A percentile compares a stretch with the other conserved stretches of the same genome.
phyloP scores from a whole-genome alignment of 495 filamentous ascomycete genomes.

The Penicillium steckii region DNA sequence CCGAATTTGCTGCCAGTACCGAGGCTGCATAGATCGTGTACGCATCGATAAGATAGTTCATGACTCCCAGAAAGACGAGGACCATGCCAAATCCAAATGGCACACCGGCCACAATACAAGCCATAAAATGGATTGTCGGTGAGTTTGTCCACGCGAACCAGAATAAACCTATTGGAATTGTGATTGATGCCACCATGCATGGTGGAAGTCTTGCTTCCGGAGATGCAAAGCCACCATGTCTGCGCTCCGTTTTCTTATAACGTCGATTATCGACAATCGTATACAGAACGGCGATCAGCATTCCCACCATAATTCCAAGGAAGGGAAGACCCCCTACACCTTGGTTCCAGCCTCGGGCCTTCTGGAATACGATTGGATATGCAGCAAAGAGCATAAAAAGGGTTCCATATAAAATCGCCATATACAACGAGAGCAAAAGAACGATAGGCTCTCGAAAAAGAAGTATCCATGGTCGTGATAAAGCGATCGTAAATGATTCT shows the following conservation, averaged over 20 bases:
- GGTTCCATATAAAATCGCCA: neutral
- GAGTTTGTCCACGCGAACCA: neutral
- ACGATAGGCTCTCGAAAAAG: conserved; percentile 48
- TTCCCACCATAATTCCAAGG: neutral
- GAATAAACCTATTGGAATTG: neutral
- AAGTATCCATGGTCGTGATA: conserved; percentile 25
- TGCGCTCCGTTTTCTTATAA: neutral
- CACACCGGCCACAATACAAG: neutral
- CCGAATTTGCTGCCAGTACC: neutral
- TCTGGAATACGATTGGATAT: neutral
- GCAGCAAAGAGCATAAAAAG: neutral
- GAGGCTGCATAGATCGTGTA: neutral
- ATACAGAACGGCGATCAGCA: neutral
- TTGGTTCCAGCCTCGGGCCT: neutral
- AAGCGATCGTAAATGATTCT: conserved; percentile 41
- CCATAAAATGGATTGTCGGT: neutral
- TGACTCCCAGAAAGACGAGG: neutral
- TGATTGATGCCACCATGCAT: neutral
- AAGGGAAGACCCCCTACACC: neutral
- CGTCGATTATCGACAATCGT: neutral
- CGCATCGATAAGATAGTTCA: neutral
- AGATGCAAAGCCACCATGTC: neutral
- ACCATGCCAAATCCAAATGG: neutral
- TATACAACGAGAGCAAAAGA: conserved; percentile 48
- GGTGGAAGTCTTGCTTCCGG: neutral